These are phyloP conservation scores for Ganoderma sinense DNA, from an alignment of 1,284 basidiomycete species.

Conservation along the genomic window DNA sequence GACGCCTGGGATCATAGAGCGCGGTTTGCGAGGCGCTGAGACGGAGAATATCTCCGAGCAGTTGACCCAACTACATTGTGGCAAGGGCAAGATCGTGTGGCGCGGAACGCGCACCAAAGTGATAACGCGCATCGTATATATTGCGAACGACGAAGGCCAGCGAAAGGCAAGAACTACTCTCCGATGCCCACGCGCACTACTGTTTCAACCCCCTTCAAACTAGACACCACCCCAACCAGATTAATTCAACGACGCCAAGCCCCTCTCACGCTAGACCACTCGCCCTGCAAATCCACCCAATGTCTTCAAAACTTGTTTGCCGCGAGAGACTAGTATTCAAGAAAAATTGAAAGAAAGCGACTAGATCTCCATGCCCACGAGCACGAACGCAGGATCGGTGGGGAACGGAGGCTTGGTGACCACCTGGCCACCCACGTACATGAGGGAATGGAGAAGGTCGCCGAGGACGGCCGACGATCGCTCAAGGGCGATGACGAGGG, in stretches of 20 bases:
- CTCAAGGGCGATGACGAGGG: conserved; percentile 79
- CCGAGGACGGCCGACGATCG: conserved; percentile 63
- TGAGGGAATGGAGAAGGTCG: conserved; percentile 77
- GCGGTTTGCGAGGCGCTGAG: not conserved
- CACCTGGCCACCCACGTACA: conserved; percentile 84
- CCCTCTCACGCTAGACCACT: conserved; percentile 13
- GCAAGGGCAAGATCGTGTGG: not conserved
- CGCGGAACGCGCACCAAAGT: not conserved
- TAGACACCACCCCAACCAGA: conserved; percentile 4
- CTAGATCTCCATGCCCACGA: conserved; percentile 81
- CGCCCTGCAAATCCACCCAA: conserved; percentile 2
- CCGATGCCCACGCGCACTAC: conserved; percentile 7
- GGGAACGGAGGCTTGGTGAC: conserved; percentile 79
- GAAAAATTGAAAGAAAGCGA: not conserved
- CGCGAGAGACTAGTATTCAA: not conserved
- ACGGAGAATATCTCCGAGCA: not conserved
- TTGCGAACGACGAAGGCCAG: not conserved
- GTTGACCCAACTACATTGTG: not conserved
- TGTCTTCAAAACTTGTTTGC: not conserved
- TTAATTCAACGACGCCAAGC: conserved; percentile 16
- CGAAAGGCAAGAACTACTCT: conserved; percentile 16
- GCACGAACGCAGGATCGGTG: conserved; percentile 72
- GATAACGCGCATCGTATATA: not conserved
- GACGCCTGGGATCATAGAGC: not conserved
- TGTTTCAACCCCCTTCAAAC: not conserved